phyloP scores from a whole-genome alignment of 371 early-diverging fungal species.

The Mucor indicus region DNA sequence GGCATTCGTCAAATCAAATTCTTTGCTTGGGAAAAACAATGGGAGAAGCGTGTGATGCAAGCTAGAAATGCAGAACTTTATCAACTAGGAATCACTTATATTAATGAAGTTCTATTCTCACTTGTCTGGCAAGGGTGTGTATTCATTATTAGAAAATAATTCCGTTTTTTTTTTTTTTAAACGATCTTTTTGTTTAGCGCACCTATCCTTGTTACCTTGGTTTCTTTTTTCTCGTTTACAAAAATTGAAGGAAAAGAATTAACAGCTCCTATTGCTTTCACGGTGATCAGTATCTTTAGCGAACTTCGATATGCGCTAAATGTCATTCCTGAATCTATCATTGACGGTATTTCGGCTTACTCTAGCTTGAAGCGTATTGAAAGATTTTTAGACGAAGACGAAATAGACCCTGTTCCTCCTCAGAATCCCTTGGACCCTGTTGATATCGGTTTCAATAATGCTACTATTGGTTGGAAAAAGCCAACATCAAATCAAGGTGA shows the following conservation, averaged over 20 bases:
- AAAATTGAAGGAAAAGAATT: conserved; percentile 47
- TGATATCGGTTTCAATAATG: conserved; percentile 45
- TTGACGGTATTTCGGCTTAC: conserved; percentile 17
- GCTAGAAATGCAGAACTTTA: conserved; percentile 46
- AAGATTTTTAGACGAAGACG: conserved; percentile 66
- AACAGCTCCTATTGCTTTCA: conserved; percentile 59
- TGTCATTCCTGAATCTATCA: conserved; percentile 47
- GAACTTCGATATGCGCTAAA: conserved; percentile 51
- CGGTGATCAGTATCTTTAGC: conserved; percentile 50
- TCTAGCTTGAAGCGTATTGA: conserved; percentile 60
- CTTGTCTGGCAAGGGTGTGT: conserved; percentile 30
- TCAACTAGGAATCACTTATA: conserved; percentile 23
- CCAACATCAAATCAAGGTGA: too few relatives aligned
- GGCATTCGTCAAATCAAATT: conserved; percentile 65
- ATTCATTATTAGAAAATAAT: too few relatives aligned
- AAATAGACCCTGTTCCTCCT: conserved; percentile 40
- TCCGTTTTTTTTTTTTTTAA: not conserved
- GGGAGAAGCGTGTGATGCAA: conserved; percentile 39
- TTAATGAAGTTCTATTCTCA: conserved; percentile 17
- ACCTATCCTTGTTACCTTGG: conserved; percentile 49
- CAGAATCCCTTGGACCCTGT: not conserved
- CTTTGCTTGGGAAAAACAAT: conserved; percentile 53
- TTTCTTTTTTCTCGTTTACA: conserved; percentile 54
- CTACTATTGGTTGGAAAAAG: conserved; percentile 52
- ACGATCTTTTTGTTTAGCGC: conserved; percentile 13